Conservation (phyloP, 371 early-diverging fungal genomes). For the Phascolomyces articulosus region DNA sequence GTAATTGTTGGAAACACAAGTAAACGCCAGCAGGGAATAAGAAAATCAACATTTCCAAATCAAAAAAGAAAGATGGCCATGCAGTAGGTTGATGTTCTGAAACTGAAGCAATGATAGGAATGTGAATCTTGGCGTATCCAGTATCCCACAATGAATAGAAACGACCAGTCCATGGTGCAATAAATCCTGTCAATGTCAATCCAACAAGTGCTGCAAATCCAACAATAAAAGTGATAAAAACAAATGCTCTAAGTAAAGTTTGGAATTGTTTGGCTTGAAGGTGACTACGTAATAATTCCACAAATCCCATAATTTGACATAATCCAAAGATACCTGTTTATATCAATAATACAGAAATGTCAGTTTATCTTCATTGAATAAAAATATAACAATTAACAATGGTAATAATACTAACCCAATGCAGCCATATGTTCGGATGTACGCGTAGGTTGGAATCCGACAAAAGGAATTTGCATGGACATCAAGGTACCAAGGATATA, state of each 20-base stretch:
- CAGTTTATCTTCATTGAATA: background rate
- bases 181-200: slow-evolving; percentile 80
- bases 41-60: slow-evolving; percentile 92
- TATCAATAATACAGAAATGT: background rate
- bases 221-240: slow-evolving; percentile 61
- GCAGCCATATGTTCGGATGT: slow-evolving; percentile 99
- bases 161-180: slow-evolving; percentile 98
- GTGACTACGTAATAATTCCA: slow-evolving; percentile 78
- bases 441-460: slow-evolving; percentile 96
- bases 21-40: slow-evolving; percentile 97
- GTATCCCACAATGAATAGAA: slow-evolving; percentile 99
- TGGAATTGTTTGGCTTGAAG: slow-evolving; percentile 87
- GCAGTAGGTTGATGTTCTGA: slow-evolving; percentile 99
- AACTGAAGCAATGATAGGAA: slow-evolving; percentile 99
- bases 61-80: slow-evolving; percentile 99
- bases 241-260: slow-evolving; percentile 68
- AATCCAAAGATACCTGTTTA: slow-evolving; percentile 83
- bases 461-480: slow-evolving; percentile 99
- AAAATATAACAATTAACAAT: background rate
- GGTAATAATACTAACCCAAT: slow-evolving; percentile 58
- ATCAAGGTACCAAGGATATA: slow-evolving; percentile 95
- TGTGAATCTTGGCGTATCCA: slow-evolving; percentile 97
- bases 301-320: slow-evolving; percentile 92
- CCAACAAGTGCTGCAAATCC: slow-evolving; percentile 55
- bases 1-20: slow-evolving; percentile 89